Evolutionary conservation across 495 filamentous ascomycete species (phyloP), one percentile per base, ranked within the genome.

Genomic region (Letharia columbiana): DNA sequence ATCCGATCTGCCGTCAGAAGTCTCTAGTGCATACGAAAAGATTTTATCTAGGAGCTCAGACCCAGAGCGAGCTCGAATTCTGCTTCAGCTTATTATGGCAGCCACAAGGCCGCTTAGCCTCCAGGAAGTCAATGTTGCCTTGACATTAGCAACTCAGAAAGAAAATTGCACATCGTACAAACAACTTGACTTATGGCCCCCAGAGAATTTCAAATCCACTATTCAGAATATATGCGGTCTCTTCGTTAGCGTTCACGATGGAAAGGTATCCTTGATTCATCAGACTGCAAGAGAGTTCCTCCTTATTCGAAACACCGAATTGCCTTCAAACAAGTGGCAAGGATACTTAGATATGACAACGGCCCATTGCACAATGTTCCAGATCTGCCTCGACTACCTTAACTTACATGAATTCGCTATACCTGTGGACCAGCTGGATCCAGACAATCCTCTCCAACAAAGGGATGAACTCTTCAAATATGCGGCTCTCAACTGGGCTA

Each of bases 221-320:
- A 61, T 82, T 6, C 73, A 73, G 45, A 62, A 68, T 15, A 41
- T 78, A 17, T 81, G 78, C 65, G 75, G 78, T 10, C 72, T 76
- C 3, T 77, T 81, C 56, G 67, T 81, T 13, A 73, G 45, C 39
- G 69, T 78, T 28, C 54, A 71, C 39, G 71, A 77, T 58, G 59
- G 45, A n/a, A 75, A 71, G 62, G 15, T 80, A 15, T 77, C 57
- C 40, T 74, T 80, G 31, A 73, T 81, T 54, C 77, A 81, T 65
- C 74, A 78, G 45, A 80, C 77, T 33, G 77, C 76, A 40, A 74
- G 69, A 64, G 77, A 79, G 61, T 81, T 79, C 39, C 71, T 79
- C 39, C 37, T 39, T n/a, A 10, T 60, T 23, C 20, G 35, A 8
- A 62, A 35, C 12, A 40, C 17, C 13, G 37, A 40, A 4, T 40